Conservation (phyloP, 2,329 filamentous ascomycete genomes). For the Sporothrix mexicana region DNA sequence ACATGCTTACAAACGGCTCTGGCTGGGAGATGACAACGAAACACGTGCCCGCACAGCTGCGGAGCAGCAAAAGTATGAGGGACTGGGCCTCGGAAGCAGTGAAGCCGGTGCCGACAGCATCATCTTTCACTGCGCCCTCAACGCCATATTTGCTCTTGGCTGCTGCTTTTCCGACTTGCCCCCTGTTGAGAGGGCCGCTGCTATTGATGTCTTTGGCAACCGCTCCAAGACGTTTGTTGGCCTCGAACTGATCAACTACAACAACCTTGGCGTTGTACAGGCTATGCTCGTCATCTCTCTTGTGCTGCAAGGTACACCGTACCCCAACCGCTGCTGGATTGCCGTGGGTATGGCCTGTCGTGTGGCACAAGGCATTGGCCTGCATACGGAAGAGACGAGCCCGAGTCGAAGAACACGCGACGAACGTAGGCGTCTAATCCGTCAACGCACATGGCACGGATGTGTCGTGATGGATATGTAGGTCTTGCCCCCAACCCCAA, state of each 20-base stretch:
- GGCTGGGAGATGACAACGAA: constrained; percentile 25
- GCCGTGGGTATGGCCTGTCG: constrained; percentile 50
- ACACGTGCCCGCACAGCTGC: not conserved
- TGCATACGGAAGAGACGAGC: constrained; percentile 45
- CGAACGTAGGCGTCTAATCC: constrained; percentile 24
- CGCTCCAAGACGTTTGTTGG: constrained; percentile 46
- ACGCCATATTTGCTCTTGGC: constrained; percentile 51
- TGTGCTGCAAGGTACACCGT: constrained; percentile 50
- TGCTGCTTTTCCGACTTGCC: constrained; percentile 34
- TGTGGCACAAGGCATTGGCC: constrained; percentile 50
- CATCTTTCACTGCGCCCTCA: constrained; percentile 51
- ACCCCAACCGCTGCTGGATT: constrained; percentile 52
- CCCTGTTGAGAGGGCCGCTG: constrained; percentile 40
- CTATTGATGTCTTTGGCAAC: constrained; percentile 46
- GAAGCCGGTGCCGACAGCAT: constrained; percentile 43
- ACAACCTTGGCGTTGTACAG: constrained; percentile 43
- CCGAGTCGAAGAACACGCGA: constrained; percentile 27
- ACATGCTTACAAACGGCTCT: constrained; percentile 31
- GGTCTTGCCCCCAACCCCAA: not conserved
- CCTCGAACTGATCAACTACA: constrained; percentile 49
- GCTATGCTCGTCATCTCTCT: constrained; percentile 48
- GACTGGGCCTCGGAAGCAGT: constrained; percentile 30
- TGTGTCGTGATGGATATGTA: constrained; percentile 33
- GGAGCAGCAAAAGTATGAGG: constrained; percentile 24
- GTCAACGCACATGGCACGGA: constrained; percentile 34